Conservation (phyloP, 1,139 yeast species). For the Hyphopichia buzzinii region DNA sequence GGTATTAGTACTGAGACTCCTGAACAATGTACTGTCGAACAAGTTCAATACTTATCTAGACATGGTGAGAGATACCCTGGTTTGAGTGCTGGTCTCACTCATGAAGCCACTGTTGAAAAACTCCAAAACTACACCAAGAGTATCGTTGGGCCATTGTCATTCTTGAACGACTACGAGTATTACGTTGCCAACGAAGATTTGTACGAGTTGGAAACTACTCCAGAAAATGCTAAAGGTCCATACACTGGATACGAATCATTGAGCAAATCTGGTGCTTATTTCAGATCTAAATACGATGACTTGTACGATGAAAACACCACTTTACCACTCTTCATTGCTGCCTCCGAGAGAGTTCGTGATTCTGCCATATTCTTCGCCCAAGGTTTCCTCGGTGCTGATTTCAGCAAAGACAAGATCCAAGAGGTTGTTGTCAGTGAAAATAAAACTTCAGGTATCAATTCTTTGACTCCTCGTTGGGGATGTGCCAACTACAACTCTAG, state of each 20-base stretch:
- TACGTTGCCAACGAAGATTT: slow-evolving; percentile 21
- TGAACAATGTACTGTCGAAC: slow-evolving; percentile 29
- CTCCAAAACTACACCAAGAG: slow-evolving; percentile 17
- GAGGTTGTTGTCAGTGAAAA: slow-evolving; percentile 24
- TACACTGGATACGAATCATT: slow-evolving; percentile 23
- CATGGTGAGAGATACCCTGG: slow-evolving; percentile 41
- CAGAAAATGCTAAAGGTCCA: slow-evolving; percentile 20
- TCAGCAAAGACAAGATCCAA: slow-evolving; percentile 13
- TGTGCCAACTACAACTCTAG: slow-evolving; percentile 18
- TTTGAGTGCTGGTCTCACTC: slow-evolving; percentile 19
- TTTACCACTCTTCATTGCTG: slow-evolving; percentile 32
- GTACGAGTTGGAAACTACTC: slow-evolving; percentile 31
- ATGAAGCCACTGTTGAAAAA: slow-evolving; percentile 20
- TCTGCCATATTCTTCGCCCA: slow-evolving; percentile 29
- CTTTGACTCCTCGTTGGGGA: slow-evolving; percentile 29
- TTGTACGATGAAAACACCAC: slow-evolving; percentile 19
- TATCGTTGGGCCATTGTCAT: slow-evolving; percentile 22
- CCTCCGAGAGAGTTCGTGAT: slow-evolving; percentile 29
- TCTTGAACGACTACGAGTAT: slow-evolving; percentile 25
- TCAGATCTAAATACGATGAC: slow-evolving; percentile 27
- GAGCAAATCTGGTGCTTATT: slow-evolving; percentile 28
- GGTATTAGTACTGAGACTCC: slow-evolving; percentile 37
- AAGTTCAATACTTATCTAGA: slow-evolving; percentile 33
- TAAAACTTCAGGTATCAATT: slow-evolving; percentile 23
- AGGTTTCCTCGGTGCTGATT: slow-evolving; percentile 26